Percentiles rank a stretch among this genome's conserved stretches.
Conservation (phyloP, 257 asterid genomes). For the Gardenia jasminoides region DNA sequence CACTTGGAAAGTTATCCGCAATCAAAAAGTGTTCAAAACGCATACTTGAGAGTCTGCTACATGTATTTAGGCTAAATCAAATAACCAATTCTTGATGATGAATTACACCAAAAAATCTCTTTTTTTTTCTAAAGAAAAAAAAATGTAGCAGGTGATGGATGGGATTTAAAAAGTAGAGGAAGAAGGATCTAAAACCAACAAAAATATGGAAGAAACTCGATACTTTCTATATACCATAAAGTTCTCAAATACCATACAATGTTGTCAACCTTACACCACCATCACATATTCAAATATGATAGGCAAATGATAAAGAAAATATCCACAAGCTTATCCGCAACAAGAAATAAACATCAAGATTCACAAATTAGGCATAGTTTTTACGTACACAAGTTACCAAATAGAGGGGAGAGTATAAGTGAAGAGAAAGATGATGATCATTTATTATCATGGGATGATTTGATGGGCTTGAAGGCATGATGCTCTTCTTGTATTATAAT, state of each 20-base stretch:
- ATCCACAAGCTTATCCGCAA: neutral
- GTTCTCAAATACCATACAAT: too few relatives aligned
- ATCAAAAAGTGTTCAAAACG: neutral
- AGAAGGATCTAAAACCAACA: neutral
- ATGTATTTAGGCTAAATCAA: neutral
- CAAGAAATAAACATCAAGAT: neutral
- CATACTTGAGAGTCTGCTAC: too few relatives aligned
- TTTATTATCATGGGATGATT: neutral
- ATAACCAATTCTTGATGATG: neutral
- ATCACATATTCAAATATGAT: neutral
- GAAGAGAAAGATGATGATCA: neutral
- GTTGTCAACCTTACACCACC: neutral
- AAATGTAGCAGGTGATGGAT: too few relatives aligned
- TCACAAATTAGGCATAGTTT: neutral
- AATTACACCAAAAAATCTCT: neutral
- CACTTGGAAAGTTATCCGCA: neutral
- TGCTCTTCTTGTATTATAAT: neutral
- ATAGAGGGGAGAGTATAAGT: neutral
- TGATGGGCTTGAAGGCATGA: neutral
- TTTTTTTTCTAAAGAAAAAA: too few relatives aligned
- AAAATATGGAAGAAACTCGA: too few relatives aligned
- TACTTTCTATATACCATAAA: neutral
- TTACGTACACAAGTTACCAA: neutral
- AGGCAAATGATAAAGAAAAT: neutral
- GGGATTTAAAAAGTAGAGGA: too few relatives aligned